Percentiles rank a stretch among this genome's conserved stretches.
These are phyloP conservation scores for Chlamydomonas eustigma DNA, from an alignment of 139 green algal species.

Conservation along the genomic window DNA sequence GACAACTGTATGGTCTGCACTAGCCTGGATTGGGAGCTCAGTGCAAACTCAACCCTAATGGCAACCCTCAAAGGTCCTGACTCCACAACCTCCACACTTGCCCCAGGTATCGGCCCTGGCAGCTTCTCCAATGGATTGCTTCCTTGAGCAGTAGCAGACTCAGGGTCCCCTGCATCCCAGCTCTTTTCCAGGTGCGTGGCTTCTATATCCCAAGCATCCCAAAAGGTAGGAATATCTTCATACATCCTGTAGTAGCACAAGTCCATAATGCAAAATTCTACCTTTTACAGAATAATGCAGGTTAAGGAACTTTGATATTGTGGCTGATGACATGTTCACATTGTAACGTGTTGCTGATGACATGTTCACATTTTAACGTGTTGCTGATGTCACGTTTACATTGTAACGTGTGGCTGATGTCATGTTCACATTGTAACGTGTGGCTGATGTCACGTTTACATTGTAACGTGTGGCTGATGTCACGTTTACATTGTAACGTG, in stretches of 20 bases:
- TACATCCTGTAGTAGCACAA: constrained; percentile 3
- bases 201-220: constrained; percentile 43
- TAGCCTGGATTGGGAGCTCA: constrained; percentile 11
- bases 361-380: too few species aligned
- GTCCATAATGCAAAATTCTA: neutral
- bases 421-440: too few species aligned
- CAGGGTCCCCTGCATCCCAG: constrained; percentile 9
- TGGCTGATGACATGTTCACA: too few species aligned
- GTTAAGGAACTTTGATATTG: too few species aligned
- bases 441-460: too few species aligned
- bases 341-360: too few species aligned
- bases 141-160: neutral
- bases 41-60: constrained; percentile 4
- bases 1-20: constrained; percentile 24
- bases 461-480: too few species aligned
- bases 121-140: neutral
- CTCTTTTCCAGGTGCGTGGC: constrained; percentile 37
- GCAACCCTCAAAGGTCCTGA: constrained; percentile 13
- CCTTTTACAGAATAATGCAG: constrained; percentile 31
- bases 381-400: too few species aligned
- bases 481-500: too few species aligned
- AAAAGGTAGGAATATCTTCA: constrained; percentile 22
- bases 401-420: too few species aligned
- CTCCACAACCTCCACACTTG: constrained; percentile 23
- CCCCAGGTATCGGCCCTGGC: neutral